Evolutionary conservation across 768 basidiomycete genomes (phyloP).

Genomic region (Tephrocybe sp.): DNA sequence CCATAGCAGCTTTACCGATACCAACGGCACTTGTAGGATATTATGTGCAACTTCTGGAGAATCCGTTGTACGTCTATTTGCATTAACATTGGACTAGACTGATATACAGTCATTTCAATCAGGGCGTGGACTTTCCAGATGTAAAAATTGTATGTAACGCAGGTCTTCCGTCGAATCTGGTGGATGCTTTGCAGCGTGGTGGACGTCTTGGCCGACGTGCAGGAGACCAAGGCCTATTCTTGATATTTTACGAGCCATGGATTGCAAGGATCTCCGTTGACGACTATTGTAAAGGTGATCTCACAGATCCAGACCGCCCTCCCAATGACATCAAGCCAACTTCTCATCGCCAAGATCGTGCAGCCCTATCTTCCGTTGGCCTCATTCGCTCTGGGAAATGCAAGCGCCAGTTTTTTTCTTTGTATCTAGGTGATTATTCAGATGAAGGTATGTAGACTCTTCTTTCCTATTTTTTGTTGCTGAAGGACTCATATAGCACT

Average conservation of each 20-base stretch:
- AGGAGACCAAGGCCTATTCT: constrained; percentile 5
- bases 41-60: constrained; percentile 9
- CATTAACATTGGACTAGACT: background rate
- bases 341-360: background rate
- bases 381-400: constrained; percentile 6
- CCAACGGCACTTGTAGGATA: constrained; percentile 18
- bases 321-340: background rate
- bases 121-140: constrained; percentile 22
- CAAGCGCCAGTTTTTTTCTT: background rate
- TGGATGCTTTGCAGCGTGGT: constrained; percentile 17
- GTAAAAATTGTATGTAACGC: constrained; percentile 20
- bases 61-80: background rate
- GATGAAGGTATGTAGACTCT: no score
- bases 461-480: no score
- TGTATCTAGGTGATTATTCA: constrained; percentile 1
- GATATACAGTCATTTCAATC: no score
- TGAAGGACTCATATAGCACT: no score
- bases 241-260: constrained; percentile 10
- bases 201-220: constrained; percentile 15
- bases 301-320: constrained; percentile 3
- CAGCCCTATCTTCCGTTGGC: constrained; percentile 6
- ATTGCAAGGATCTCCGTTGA: no score
- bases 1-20: constrained; percentile 18
- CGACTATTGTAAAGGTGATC: background rate
- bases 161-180: constrained; percentile 13